A percentile compares a stretch with the other conserved stretches of the same genome.
phyloP scores from a whole-genome alignment of 495 filamentous ascomycete species.

The Aspergillus mulundensis region DNA sequence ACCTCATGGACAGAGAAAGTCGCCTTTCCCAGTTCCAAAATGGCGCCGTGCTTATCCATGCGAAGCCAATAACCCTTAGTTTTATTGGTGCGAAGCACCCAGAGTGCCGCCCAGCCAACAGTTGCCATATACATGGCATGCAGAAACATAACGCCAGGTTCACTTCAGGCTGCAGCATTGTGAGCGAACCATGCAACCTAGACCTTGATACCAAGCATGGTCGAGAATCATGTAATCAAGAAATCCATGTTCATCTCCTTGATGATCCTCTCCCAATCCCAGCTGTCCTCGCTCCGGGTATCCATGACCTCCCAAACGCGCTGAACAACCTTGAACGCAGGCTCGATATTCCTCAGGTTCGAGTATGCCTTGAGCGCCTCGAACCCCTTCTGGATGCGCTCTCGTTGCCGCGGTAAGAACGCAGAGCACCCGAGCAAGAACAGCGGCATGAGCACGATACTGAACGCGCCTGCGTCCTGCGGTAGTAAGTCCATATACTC shows the following conservation, averaged over 20 bases:
- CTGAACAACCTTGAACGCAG: constrained; percentile 69
- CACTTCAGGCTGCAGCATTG: not conserved
- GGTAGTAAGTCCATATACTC: constrained; percentile 59
- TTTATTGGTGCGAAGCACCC: not conserved
- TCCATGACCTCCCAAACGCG: constrained; percentile 84
- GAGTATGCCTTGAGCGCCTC: constrained; percentile 70
- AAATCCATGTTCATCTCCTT: constrained; percentile 76
- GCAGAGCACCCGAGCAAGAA: constrained; percentile 87
- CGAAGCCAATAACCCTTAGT: not conserved
- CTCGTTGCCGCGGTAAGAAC: constrained; percentile 64
- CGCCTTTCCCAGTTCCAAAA: too few relatives aligned
- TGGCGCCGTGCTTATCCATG: not conserved
- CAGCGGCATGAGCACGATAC: constrained; percentile 80
- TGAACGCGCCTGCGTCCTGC: constrained; percentile 60
- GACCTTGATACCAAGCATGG: constrained; percentile 8
- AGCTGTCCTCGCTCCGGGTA: constrained; percentile 63
- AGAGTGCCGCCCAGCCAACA: not conserved
- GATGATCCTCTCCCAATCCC: constrained; percentile 90
- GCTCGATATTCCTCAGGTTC: constrained; percentile 74
- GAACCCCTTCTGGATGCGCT: constrained; percentile 65
- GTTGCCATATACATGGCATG: not conserved
- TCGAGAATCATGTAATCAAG: constrained; percentile 55
- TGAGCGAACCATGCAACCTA: constrained; percentile 4
- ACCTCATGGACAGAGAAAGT: too few relatives aligned
- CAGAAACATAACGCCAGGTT: not conserved